Evolutionary conservation across 2,329 filamentous ascomycete genomes (phyloP), one percentile per base, ranked within the genome.

Genomic region (Phyllachora maydis): DNA sequence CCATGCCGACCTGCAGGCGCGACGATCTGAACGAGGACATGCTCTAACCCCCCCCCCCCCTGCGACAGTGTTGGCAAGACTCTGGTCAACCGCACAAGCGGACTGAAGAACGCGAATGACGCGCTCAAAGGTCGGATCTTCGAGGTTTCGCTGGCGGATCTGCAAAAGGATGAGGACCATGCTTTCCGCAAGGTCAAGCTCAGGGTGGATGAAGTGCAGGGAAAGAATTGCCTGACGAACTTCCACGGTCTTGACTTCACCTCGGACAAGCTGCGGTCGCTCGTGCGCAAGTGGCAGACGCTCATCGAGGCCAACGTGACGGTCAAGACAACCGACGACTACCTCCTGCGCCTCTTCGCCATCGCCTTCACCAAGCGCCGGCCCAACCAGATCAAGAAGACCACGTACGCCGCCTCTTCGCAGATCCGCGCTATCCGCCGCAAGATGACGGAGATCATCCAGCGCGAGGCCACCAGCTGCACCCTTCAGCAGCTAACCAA

Each of bases 221-320:
- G 88, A 67, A 93, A 93, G 74, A 95, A 92, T 75, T 95, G 88
- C 66, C 64, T 98, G 58, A 95, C 88, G 68, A 93, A 93, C 74
- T 98, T 98, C 77, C 83, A 98, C 73, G 88, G 88, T 44, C 73
- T 98, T 54, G 88, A 98, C 65, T 95, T 98, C 76, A 98, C 88
- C 52, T 93, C 88, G 44, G 88, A 98, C 73, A 98, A 98, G 72
- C 76, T 98, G 46, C 79, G 88, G 52, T 95, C 88, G 35, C 75
- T 98, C 39, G 88, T 98, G 45, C 83, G 88, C 65, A 98, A 98
- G 68, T 98, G 88, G 88, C 88, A 98, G 63, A 75, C 83, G 36
- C 69, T 98, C 49, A 95, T 98, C 43, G 88, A 98, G 72, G 88
- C 88, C 66, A 98, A 98, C 58, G 73, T 95, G 49, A 92, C 90